Conservation (phyloP, 1,139 yeast species). For the Suhomyces yuchorum region DNA sequence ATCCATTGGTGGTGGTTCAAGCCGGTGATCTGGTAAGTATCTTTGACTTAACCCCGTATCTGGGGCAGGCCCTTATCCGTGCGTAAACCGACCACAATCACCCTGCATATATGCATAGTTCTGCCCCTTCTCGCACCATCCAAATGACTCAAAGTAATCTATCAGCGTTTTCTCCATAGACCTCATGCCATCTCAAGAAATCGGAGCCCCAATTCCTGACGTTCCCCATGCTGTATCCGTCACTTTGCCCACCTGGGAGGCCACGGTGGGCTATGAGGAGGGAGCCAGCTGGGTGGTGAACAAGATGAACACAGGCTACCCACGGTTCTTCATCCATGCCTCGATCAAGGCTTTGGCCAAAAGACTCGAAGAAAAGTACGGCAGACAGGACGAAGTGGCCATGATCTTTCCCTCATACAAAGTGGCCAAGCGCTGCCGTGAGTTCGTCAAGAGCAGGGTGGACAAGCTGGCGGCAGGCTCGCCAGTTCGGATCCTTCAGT, state of each 20-base stretch:
- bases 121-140: not conserved
- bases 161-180: not conserved
- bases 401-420: conserved; percentile 77
- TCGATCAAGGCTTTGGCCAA: conserved; percentile 63
- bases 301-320: conserved; percentile 85
- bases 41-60: too few relatives aligned
- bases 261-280: conserved; percentile 89
- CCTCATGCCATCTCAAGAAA: conserved; percentile 41
- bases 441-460: conserved; percentile 53
- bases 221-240: conserved; percentile 93
- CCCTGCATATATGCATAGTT: not conserved
- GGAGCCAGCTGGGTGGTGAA: conserved; percentile 83
- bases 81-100: not conserved
- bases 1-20: too few relatives aligned
- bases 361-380: conserved; percentile 60
- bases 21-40: too few relatives aligned
- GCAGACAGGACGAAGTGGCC: conserved; percentile 71
- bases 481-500: conserved; percentile 69
- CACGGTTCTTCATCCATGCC: conserved; percentile 80
- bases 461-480: conserved; percentile 30
- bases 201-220: conserved; percentile 87
- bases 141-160: not conserved
- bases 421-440: conserved; percentile 84
- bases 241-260: conserved; percentile 91
- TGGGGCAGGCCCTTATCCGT: not conserved